A percentile compares a stretch with the other conserved stretches of the same genome.
These are phyloP conservation scores for Trichoderma afroharzianum DNA, from an alignment of 2,329 filamentous ascomycete species.

Conservation along the genomic window DNA sequence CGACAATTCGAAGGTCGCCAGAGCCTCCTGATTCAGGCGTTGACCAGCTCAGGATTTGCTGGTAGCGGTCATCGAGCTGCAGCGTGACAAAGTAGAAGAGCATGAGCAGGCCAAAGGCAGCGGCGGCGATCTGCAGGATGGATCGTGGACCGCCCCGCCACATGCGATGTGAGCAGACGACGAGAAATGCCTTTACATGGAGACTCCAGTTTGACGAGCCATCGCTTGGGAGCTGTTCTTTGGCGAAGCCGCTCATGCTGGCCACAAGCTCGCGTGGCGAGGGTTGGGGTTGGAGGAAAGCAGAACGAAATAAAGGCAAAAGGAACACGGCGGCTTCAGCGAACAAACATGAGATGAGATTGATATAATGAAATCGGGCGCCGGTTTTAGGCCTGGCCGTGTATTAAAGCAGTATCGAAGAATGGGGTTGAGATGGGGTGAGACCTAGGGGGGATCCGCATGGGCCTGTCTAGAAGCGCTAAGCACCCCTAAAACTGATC, in stretches of 20 bases:
- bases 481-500: background rate
- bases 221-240: conserved; percentile 23
- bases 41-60: conserved; percentile 24
- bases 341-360: background rate
- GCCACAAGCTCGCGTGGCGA: background rate
- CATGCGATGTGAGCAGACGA: conserved; percentile 41
- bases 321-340: background rate
- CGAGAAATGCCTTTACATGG: conserved; percentile 31
- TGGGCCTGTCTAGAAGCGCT: background rate
- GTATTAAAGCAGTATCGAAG: background rate
- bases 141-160: conserved; percentile 36
- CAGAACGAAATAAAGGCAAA: background rate
- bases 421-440: background rate
- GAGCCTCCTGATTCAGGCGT: conserved; percentile 24
- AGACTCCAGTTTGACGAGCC: conserved; percentile 23
- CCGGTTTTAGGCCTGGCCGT: background rate
- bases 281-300: background rate
- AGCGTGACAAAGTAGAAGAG: conserved; percentile 27
- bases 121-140: conserved; percentile 26
- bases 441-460: background rate
- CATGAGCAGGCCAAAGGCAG: conserved; percentile 28
- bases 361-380: background rate
- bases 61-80: conserved; percentile 24
- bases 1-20: conserved; percentile 44
- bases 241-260: conserved; percentile 9